phyloP scores from a whole-genome alignment of 164 flowering plant genomes.

The Saururus chinensis region DNA sequence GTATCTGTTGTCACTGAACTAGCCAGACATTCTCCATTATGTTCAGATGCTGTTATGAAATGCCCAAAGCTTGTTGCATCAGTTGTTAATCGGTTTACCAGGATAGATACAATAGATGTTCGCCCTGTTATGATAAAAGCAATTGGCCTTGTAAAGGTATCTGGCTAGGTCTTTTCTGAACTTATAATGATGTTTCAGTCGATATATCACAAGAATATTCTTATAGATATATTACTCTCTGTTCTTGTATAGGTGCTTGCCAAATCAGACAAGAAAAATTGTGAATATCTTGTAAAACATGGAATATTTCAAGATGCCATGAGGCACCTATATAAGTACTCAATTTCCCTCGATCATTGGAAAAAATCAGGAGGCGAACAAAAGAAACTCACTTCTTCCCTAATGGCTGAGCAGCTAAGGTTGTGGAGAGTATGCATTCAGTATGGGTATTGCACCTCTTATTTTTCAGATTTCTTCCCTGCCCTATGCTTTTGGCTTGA shows the following conservation, averaged over 20 bases:
- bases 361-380: constrained; percentile 45
- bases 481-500: constrained; percentile 72
- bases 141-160: constrained; percentile 60
- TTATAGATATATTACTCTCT: background rate
- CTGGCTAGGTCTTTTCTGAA: background rate
- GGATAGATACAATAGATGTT: constrained; percentile 26
- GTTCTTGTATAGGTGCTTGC: constrained; percentile 63
- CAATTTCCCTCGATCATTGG: constrained; percentile 61
- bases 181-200: background rate
- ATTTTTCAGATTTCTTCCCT: constrained; percentile 55
- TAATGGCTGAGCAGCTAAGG: constrained; percentile 79
- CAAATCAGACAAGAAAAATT: constrained; percentile 46
- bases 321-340: constrained; percentile 46
- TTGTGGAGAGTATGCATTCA: constrained; percentile 78
- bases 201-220: background rate
- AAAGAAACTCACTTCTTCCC: constrained; percentile 48
- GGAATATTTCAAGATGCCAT: constrained; percentile 43
- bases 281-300: constrained; percentile 38
- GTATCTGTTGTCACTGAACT: constrained; percentile 59
- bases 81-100: constrained; percentile 39
- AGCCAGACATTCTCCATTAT: constrained; percentile 81
- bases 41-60: constrained; percentile 60
- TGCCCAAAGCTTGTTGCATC: constrained; percentile 65
- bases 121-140: constrained; percentile 54
- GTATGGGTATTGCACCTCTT: constrained; percentile 58